Percentiles rank a stretch among this genome's conserved stretches.
These are phyloP conservation scores for Coniochaeta sp. DNA, from an alignment of 2,329 filamentous ascomycete species.

Conservation along the genomic window DNA sequence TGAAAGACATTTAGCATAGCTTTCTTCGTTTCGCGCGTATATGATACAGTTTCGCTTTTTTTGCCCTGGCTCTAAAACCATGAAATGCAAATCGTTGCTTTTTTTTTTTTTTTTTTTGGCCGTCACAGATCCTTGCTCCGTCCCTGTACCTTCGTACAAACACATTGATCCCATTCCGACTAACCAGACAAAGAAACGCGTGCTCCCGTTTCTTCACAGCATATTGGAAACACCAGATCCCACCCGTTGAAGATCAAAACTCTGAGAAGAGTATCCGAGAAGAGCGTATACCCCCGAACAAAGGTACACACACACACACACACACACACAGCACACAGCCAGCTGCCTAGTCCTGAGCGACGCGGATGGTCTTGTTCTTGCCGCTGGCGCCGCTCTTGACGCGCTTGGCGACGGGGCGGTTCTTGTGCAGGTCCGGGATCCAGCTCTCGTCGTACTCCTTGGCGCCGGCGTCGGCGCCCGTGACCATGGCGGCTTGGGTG, in stretches of 20 bases:
- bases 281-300: too few relatives aligned
- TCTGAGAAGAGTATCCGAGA: too few relatives aligned
- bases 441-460: conserved; percentile 86
- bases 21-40: not conserved
- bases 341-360: conserved; percentile 1
- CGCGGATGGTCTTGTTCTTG: conserved; percentile 1
- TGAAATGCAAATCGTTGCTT: not conserved
- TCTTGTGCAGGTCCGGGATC: conserved; percentile 86
- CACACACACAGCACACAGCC: not conserved
- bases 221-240: too few relatives aligned
- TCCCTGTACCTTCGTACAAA: not conserved
- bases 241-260: too few relatives aligned
- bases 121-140: not conserved
- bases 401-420: conserved; percentile 68
- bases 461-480: conserved; percentile 48
- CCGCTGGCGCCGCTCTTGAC: conserved; percentile 50
- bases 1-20: conserved; percentile 5
- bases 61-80: conserved; percentile 1
- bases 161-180: not conserved
- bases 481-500: conserved; percentile 62
- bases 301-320: too few relatives aligned
- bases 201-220: not conserved
- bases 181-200: not conserved
- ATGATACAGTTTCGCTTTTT: conserved; percentile 3
- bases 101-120: too few relatives aligned